Conservation (phyloP, 192 early-diverging fungal genomes). For the Entophlyctis luteolus region DNA sequence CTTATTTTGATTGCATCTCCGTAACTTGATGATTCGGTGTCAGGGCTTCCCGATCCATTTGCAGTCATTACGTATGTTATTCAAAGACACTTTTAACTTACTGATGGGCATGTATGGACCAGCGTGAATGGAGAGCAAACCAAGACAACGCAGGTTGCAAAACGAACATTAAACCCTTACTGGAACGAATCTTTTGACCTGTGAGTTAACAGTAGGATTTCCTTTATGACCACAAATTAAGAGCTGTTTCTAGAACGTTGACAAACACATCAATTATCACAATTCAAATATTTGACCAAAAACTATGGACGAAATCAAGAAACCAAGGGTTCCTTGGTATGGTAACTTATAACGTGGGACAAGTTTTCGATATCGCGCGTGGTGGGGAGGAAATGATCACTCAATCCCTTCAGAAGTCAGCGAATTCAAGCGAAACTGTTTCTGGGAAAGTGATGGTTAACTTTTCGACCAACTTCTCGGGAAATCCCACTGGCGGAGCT, state of each 20-base stretch:
- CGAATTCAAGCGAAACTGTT: constrained; percentile 74
- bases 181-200: constrained; percentile 92
- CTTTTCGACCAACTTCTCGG: constrained; percentile 60
- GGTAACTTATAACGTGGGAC: constrained; percentile 77
- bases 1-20: not conserved
- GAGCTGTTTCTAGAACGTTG: constrained; percentile 50
- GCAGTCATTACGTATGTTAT: constrained; percentile 78
- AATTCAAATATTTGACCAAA: constrained; percentile 96
- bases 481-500: constrained; percentile 35
- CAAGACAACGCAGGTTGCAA: constrained; percentile 80
- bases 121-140: constrained; percentile 91
- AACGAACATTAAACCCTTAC: constrained; percentile 88
- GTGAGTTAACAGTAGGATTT: constrained; percentile 30
- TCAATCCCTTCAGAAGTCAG: constrained; percentile 75
- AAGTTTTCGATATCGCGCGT: constrained; percentile 72
- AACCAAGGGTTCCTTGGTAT: constrained; percentile 79
- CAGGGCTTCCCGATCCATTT: constrained; percentile 90
- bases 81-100: too few species aligned
- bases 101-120: not conserved
- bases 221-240: not conserved
- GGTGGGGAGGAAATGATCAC: constrained; percentile 89
- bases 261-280: constrained; percentile 75
- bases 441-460: constrained; percentile 81
- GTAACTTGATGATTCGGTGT: not conserved
- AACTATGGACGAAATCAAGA: constrained; percentile 78